Base-by-base conservation (phyloP, 768 basidiomycete genomes). In the Sporobolomyces phaffii region DNA sequence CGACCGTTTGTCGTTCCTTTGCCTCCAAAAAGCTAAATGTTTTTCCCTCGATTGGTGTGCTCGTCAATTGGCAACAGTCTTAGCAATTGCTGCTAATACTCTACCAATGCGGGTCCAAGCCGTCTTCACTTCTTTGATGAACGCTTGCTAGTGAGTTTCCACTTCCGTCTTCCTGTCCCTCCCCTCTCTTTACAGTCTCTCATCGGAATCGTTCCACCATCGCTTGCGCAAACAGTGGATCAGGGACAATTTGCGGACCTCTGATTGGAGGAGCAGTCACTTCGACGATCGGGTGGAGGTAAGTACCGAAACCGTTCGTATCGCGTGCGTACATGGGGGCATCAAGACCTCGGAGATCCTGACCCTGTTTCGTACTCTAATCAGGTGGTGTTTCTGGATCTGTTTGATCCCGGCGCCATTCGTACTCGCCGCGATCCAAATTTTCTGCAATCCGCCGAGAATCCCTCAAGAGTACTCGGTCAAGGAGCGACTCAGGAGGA, bases 361-460 rank as follows among this genome's bases (percentile, higher is more conserved):
- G 10, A n/a, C 0, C 3, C n/a, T 31, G 5, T n/a, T 22, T 13
- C 28, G 51, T 29, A 1, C 44, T 50, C 34, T 48, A 17, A 2
- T 28, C 36, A 59, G 67, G 11, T 69, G 67, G 67, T 59, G 56
- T 43, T 69, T 69, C 62, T 69, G 52, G 54, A 34, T 65, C 36
- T 36, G 40, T n/a, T 14, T 62, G 2, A 40, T 44, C 11, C n/a
- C 38, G 3, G 44, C 60, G 5, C 64, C 36, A 3, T 2, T 51
- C 17, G 52, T 62, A 0, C 18, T 63, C 20, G 61, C 41, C 8
- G 51, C 62, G 26, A 58, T 62, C n/a, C 7, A 47, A 31, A n/a
- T 65, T 26, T 62, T 65, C 38, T 60, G 59, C 64, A 53, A 66
- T 26, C 69, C 69, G 24, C 45, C 64, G 0, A 24, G 2, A 2